These are phyloP conservation scores for Xeromyces bisporus DNA, from an alignment of 495 filamentous ascomycete species.

Conservation along the genomic window DNA sequence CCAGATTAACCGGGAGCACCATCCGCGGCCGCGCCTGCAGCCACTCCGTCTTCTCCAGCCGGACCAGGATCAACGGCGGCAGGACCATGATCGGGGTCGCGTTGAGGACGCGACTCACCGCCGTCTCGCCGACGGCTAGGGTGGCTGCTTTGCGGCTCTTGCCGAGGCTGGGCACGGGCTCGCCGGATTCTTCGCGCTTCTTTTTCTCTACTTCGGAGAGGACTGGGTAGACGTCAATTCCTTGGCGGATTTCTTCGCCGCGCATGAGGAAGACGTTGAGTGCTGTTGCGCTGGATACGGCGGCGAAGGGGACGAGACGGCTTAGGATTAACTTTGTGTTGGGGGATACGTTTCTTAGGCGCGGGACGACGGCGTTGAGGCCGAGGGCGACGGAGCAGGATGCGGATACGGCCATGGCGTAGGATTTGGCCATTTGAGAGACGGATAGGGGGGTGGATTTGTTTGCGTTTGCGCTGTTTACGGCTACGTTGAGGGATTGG, in stretches of 20 bases:
- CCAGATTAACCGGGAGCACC: slow-evolving; percentile 65
- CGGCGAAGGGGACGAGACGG: slow-evolving; percentile 85
- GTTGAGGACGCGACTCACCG: slow-evolving; percentile 74
- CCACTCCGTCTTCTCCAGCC: slow-evolving; percentile 62
- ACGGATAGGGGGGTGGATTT: slow-evolving; percentile 76
- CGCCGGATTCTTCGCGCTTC: slow-evolving; percentile 39
- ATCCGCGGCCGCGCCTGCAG: slow-evolving; percentile 51
- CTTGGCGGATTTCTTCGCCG: slow-evolving; percentile 78
- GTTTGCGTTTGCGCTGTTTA: slow-evolving; percentile 95
- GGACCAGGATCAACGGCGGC: slow-evolving; percentile 69
- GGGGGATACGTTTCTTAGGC: slow-evolving; percentile 60
- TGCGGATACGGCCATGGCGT: slow-evolving; percentile 78
- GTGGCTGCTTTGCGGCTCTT: slow-evolving; percentile 77
- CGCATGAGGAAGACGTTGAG: slow-evolving; percentile 97
- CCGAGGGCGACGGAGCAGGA: slow-evolving; percentile 87
- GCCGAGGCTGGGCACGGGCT: slow-evolving; percentile 50
- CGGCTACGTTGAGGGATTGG: slow-evolving; percentile 92
- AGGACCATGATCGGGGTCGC: slow-evolving; percentile 94
- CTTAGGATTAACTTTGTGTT: slow-evolving; percentile 54
- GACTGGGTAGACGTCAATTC: slow-evolving; percentile 87
- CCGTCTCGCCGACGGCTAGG: slow-evolving; percentile 82
- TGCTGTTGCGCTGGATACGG: slow-evolving; percentile 74
- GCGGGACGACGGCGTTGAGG: slow-evolving; percentile 75
- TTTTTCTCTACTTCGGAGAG: slow-evolving; percentile 38
- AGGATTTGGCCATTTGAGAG: slow-evolving; percentile 69